These are phyloP conservation scores for Alternaria alternata DNA, from an alignment of 2,329 filamentous ascomycete species.

Conservation along the genomic window DNA sequence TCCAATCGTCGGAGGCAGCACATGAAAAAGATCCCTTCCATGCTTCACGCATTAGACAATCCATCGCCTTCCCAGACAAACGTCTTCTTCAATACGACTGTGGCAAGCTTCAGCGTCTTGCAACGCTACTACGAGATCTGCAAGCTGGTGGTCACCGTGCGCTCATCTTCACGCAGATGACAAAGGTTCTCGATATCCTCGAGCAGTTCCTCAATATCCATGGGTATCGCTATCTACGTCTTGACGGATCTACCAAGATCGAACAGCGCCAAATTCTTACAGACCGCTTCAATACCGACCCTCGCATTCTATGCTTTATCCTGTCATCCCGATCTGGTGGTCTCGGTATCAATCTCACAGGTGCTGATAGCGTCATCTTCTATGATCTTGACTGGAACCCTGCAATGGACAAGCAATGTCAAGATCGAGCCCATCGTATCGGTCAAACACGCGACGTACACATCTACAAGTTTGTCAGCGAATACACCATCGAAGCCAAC, in stretches of 20 bases:
- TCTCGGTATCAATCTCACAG: conserved; percentile 94
- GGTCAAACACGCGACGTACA: conserved; percentile 97
- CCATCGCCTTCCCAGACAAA: conserved; percentile 96
- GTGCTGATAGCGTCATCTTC: conserved; percentile 97
- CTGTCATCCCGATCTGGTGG: conserved; percentile 93
- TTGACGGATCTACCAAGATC: conserved; percentile 96
- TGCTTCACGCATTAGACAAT: conserved; percentile 87
- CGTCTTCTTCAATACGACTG: conserved; percentile 97
- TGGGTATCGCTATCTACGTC: conserved; percentile 92
- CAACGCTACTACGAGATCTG: conserved; percentile 82
- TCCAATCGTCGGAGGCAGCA: conserved; percentile 64
- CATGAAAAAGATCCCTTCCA: conserved; percentile 82
- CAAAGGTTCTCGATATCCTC: conserved; percentile 94
- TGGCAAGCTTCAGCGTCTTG: conserved; percentile 91
- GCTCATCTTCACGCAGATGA: conserved; percentile 99
- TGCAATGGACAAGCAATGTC: conserved; percentile 99
- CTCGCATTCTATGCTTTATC: conserved; percentile 92
- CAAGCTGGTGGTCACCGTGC: conserved; percentile 92
- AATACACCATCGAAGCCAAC: conserved; percentile 91
- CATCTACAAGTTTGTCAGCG: conserved; percentile 76
- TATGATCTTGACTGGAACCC: conserved; percentile 99
- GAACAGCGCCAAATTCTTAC: conserved; percentile 95
- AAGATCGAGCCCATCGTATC: conserved; percentile 96
- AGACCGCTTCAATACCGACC: conserved; percentile 95
- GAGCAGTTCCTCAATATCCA: conserved; percentile 99